A percentile compares a stretch with the other conserved stretches of the same genome.
phyloP scores from a whole-genome alignment of 805 yeast species.

The Cyberlindnera mrakii region DNA sequence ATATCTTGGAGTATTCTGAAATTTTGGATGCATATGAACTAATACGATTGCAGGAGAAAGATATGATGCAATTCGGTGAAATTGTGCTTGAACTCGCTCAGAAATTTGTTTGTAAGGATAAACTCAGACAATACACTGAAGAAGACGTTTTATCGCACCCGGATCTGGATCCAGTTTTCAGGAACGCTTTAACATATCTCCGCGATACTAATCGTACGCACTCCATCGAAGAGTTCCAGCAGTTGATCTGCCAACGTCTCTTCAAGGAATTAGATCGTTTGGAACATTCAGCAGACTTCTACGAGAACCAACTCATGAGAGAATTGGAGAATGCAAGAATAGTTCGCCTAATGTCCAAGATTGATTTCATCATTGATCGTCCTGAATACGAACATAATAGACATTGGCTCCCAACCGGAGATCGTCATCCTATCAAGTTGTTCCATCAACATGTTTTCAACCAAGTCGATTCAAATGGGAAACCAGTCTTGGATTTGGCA shows the following conservation, averaged over 20 bases:
- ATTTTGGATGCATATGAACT: slow-evolving; percentile 13
- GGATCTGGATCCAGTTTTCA: slow-evolving; percentile 40
- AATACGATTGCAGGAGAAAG: slow-evolving; percentile 41
- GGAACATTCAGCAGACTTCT: slow-evolving; percentile 47
- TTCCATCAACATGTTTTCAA: slow-evolving; percentile 85
- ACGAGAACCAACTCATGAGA: slow-evolving; percentile 53
- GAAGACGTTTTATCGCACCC: slow-evolving; percentile 19
- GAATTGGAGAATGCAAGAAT: slow-evolving; percentile 88
- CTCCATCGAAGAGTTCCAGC: slow-evolving; percentile 29
- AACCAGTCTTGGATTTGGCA: slow-evolving; percentile 73
- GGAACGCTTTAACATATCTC: slow-evolving; percentile 36
- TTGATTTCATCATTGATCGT: slow-evolving; percentile 71
- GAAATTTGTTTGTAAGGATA: background rate
- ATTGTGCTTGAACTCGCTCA: slow-evolving; percentile 45
- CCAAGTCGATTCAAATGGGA: slow-evolving; percentile 71
- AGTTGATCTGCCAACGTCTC: slow-evolving; percentile 38
- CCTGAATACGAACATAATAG: slow-evolving; percentile 55
- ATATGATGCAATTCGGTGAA: slow-evolving; percentile 53
- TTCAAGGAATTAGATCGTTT: slow-evolving; percentile 43
- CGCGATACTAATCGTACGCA: slow-evolving; percentile 16
- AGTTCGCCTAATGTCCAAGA: slow-evolving; percentile 74
- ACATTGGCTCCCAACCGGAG: slow-evolving; percentile 69
- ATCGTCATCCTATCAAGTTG: slow-evolving; percentile 61
- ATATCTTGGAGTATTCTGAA: slow-evolving; percentile 46
- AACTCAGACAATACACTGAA: slow-evolving; percentile 10